A percentile compares a stretch with the other conserved stretches of the same genome.
phyloP scores from a whole-genome alignment of 768 basidiomycete species.

The Sarcomyxa edulis region DNA sequence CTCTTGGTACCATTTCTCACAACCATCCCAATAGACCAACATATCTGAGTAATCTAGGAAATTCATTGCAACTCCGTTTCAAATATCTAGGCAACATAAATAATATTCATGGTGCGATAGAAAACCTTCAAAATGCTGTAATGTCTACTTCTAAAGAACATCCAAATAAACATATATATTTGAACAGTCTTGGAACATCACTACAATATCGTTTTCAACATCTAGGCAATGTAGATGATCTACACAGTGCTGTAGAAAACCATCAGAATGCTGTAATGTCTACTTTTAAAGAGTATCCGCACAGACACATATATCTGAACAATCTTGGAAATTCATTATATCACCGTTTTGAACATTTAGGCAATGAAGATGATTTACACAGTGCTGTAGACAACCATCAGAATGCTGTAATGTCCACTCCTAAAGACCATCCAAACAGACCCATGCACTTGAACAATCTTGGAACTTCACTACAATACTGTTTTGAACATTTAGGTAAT shows the following conservation, averaged over 20 bases:
- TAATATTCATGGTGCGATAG: not conserved
- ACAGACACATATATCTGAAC: conserved; percentile 5
- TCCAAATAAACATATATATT: not conserved
- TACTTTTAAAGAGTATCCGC: conserved; percentile 8
- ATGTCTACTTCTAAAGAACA: conserved; percentile 1
- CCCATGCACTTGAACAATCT: conserved; percentile 5
- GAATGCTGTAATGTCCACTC: conserved; percentile 6
- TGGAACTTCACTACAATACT: not conserved
- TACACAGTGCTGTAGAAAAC: conserved; percentile 3
- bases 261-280: conserved; percentile 2
- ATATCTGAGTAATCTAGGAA: not conserved
- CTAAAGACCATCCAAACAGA: conserved; percentile 4
- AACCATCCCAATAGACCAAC: not conserved
- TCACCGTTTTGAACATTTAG: conserved; percentile 6
- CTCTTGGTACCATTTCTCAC: not conserved
- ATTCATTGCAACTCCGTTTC: not conserved
- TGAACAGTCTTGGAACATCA: conserved; percentile 1
- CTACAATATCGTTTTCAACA: conserved; percentile 1
- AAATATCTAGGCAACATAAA: not conserved
- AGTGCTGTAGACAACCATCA: conserved; percentile 1
- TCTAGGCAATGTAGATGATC: not conserved
- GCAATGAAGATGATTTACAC: conserved; percentile 7
- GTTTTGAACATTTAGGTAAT: conserved; percentile 6
- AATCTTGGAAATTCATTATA: conserved; percentile 8
- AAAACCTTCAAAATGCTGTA: conserved; percentile 1